phyloP scores from a whole-genome alignment of 2,329 filamentous ascomycete genomes.

The Fusarium concolor region DNA sequence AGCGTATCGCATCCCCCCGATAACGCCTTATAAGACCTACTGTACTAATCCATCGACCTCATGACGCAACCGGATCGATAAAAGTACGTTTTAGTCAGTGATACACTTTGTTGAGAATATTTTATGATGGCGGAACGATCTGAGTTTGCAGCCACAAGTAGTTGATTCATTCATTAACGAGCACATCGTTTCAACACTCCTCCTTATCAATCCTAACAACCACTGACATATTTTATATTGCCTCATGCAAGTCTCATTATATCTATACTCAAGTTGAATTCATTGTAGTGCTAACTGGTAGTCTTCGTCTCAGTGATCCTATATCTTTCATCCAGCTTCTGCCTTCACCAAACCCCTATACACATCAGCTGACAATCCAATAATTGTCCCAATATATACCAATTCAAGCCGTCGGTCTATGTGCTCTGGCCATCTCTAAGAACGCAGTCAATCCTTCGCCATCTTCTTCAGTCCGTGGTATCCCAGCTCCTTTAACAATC shows the following conservation, averaged over 20 bases:
- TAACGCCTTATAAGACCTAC: constrained; percentile 33
- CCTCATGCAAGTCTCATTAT: constrained; percentile 21
- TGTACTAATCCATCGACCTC: constrained; percentile 28
- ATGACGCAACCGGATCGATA: constrained; percentile 36
- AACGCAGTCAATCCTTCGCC: constrained; percentile 23
- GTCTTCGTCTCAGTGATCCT: constrained; percentile 12
- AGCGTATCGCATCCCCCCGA: constrained; percentile 37
- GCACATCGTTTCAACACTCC: neutral
- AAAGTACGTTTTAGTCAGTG: constrained; percentile 2
- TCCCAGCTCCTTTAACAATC: constrained; percentile 14
- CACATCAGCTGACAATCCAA: constrained; percentile 8
- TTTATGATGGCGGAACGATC: neutral
- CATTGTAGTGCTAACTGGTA: constrained; percentile 10
- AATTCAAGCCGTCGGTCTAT: constrained; percentile 32
- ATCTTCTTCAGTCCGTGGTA: constrained; percentile 22
- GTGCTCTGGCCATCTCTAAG: constrained; percentile 36
- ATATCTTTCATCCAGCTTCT: constrained; percentile 10
- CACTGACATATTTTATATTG: neutral
- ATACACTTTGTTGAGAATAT: constrained; percentile 9
- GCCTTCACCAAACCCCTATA: neutral
- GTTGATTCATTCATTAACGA: neutral
- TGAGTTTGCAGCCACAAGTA: neutral
- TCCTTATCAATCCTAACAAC: neutral
- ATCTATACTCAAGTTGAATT: constrained; percentile 21
- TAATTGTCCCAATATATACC: constrained; percentile 28